These are phyloP conservation scores for Penicillium arizonense DNA, from an alignment of 495 filamentous ascomycete species.

Conservation along the genomic window DNA sequence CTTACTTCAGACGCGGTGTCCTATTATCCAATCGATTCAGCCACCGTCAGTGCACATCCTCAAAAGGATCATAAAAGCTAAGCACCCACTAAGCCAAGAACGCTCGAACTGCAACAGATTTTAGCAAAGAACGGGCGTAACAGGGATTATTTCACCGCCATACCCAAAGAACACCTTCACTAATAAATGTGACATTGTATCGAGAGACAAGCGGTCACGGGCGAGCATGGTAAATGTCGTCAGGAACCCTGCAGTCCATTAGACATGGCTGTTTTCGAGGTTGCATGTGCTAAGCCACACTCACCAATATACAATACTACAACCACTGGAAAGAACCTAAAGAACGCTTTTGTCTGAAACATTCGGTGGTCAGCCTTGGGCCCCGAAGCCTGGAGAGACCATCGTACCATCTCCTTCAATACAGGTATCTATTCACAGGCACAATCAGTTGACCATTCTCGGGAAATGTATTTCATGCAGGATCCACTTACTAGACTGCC, in stretches of 20 bases:
- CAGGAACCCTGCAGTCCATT: constrained; percentile 66
- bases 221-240: constrained; percentile 91
- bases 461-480: constrained; percentile 3
- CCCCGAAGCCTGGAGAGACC: constrained; percentile 1
- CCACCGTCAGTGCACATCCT: constrained; percentile 37
- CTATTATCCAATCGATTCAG: constrained; percentile 50
- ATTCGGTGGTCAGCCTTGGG: constrained; percentile 27
- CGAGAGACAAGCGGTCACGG: constrained; percentile 68
- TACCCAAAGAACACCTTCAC: constrained; percentile 78
- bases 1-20: constrained; percentile 49
- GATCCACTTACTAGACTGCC: constrained; percentile 61
- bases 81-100: constrained; percentile 73
- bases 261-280: constrained; percentile 7
- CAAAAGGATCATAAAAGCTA: constrained; percentile 7
- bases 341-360: constrained; percentile 75
- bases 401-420: constrained; percentile 76
- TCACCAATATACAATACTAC: constrained; percentile 73
- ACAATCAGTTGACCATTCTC: constrained; percentile 23
- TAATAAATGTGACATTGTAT: constrained; percentile 80
- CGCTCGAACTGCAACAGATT: constrained; percentile 56
- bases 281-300: constrained; percentile 15
- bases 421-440: constrained; percentile 63
- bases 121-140: constrained; percentile 36
- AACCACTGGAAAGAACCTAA: constrained; percentile 89
- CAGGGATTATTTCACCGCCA: constrained; percentile 34